Evolutionary conservation across 2,329 filamentous ascomycete genomes (phyloP).

Genomic region (Pezicula rhizophila): DNA sequence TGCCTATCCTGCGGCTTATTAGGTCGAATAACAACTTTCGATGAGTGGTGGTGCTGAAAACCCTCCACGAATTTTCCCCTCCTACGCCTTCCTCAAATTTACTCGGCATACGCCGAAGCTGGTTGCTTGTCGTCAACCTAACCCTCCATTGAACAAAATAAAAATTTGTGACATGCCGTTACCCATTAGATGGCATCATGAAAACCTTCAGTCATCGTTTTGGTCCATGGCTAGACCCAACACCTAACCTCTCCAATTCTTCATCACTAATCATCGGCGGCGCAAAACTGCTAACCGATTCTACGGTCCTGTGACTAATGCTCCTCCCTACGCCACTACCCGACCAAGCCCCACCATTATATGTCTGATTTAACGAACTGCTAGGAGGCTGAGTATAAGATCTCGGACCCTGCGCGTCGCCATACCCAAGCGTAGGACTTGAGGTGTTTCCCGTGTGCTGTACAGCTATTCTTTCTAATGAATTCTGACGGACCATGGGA

Average conservation of each 20-base stretch:
- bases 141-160: too few relatives aligned
- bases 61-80: too few relatives aligned
- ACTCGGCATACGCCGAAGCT: too few relatives aligned
- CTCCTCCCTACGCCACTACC: conserved; percentile 8
- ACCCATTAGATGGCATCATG: too few relatives aligned
- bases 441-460: not conserved
- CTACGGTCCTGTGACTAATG: conserved; percentile 14
- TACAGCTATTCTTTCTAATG: conserved; percentile 7
- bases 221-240: conserved; percentile 7
- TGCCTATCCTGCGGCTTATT: too few relatives aligned
- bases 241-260: conserved; percentile 18
- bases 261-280: conserved; percentile 13
- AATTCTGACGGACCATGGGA: conserved; percentile 11
- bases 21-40: too few relatives aligned
- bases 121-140: too few relatives aligned
- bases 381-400: not conserved
- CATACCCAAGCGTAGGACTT: not conserved
- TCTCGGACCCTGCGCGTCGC: not conserved
- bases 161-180: too few relatives aligned
- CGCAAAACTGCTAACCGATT: conserved; percentile 13
- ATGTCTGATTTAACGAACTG: not conserved
- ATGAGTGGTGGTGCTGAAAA: too few relatives aligned
- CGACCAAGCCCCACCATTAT: not conserved
- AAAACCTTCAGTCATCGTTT: too few relatives aligned
- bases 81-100: too few relatives aligned